Evolutionary conservation across 2,329 filamentous ascomycete genomes (phyloP).

Genomic region (Emmonsiellopsis sp.): DNA sequence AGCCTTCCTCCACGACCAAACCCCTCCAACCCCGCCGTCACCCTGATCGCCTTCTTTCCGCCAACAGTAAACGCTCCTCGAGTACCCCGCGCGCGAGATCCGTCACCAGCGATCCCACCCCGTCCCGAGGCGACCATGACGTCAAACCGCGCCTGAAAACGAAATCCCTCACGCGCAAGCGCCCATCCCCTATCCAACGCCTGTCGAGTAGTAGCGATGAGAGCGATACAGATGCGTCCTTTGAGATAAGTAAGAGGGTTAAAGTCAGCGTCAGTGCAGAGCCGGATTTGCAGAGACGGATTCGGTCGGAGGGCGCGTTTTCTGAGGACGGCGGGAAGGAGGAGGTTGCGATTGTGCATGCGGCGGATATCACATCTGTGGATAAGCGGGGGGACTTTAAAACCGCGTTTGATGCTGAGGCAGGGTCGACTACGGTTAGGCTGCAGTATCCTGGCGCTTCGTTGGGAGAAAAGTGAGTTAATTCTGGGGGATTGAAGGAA

Average conservation of each 20-base stretch:
- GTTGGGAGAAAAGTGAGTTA: conserved; percentile 54
- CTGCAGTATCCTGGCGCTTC: conserved; percentile 77
- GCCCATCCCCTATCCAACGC: conserved; percentile 29
- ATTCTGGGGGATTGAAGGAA: background rate
- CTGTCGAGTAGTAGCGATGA: conserved; percentile 34
- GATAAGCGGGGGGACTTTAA: conserved; percentile 41
- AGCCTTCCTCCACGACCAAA: background rate
- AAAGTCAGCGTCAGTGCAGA: conserved; percentile 33
- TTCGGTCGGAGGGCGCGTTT: conserved; percentile 39
- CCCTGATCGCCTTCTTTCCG: background rate
- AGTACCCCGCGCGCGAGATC: background rate
- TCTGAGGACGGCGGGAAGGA: conserved; percentile 28
- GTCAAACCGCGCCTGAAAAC: background rate
- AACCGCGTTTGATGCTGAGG: conserved; percentile 36
- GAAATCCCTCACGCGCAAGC: conserved; percentile 23
- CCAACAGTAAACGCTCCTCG: background rate
- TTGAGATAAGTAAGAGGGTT: conserved; percentile 32
- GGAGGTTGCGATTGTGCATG: conserved; percentile 39
- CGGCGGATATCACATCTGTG: conserved; percentile 38
- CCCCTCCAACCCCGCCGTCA: background rate
- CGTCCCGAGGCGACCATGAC: background rate
- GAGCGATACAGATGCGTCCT: conserved; percentile 31
- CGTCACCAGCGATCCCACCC: background rate
- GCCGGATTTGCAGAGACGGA: conserved; percentile 34
- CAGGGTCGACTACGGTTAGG: conserved; percentile 46